phyloP scores from a whole-genome alignment of 352 stramenopile genomes.

The Phytophthora tentaculata region DNA sequence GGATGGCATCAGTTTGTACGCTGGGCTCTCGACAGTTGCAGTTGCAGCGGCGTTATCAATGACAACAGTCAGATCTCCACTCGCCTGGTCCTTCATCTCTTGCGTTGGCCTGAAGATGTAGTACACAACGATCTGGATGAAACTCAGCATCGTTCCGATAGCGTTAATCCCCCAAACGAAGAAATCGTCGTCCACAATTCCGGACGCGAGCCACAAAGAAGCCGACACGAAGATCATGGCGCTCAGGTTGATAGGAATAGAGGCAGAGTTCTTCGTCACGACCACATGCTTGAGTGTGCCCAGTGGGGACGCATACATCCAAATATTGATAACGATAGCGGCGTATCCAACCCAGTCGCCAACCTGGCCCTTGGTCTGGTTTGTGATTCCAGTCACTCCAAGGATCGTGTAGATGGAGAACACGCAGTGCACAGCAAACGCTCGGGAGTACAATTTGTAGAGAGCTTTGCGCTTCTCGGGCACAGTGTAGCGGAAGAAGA shows the following conservation, averaged over 20 bases:
- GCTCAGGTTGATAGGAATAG: slow-evolving; percentile 59
- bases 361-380: slow-evolving; percentile 28
- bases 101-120: slow-evolving; percentile 39
- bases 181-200: slow-evolving; percentile 47
- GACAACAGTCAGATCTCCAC: slow-evolving; percentile 11
- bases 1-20: slow-evolving; percentile 14
- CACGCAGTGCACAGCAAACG: slow-evolving; percentile 19
- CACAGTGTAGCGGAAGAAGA: slow-evolving; percentile 30
- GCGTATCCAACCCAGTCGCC: slow-evolving; percentile 37
- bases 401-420: slow-evolving; percentile 45
- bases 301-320: slow-evolving; percentile 63
- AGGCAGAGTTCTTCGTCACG: slow-evolving; percentile 40
- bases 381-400: slow-evolving; percentile 37
- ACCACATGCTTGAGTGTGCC: slow-evolving; percentile 50
- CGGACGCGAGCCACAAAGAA: slow-evolving; percentile 53
- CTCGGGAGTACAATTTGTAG: slow-evolving; percentile 8
- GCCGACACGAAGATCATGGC: slow-evolving; percentile 51
- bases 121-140: slow-evolving; percentile 55
- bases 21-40: slow-evolving; percentile 7
- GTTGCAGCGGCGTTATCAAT: slow-evolving; percentile 9
- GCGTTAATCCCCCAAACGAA: slow-evolving; percentile 51
- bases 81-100: not conserved
- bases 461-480: slow-evolving; percentile 23
- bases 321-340: slow-evolving; percentile 47
- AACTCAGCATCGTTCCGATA: slow-evolving; percentile 45